Evolutionary conservation across 2,329 filamentous ascomycete species (phyloP).

Genomic region (Clarireedia hainanense): DNA sequence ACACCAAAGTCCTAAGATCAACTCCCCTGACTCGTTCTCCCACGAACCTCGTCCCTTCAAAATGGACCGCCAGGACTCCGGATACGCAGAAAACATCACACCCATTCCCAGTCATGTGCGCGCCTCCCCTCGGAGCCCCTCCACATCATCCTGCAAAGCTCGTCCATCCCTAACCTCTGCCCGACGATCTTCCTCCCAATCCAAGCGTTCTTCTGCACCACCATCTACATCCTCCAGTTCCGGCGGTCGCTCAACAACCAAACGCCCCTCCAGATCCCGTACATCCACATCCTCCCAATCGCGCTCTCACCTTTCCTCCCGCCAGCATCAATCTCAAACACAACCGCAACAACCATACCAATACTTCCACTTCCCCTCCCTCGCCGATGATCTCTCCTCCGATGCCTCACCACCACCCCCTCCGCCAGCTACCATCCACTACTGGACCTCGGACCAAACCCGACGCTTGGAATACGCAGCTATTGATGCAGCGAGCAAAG

Average conservation of each 20-base stretch:
- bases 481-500: conserved; percentile 54
- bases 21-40: neutral
- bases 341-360: conserved; percentile 13
- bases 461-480: conserved; percentile 57
- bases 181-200: conserved; percentile 16
- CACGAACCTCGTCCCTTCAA: conserved; percentile 13
- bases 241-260: conserved; percentile 9
- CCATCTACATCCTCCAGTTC: conserved; percentile 5
- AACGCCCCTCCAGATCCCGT: conserved; percentile 11
- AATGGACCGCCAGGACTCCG: conserved; percentile 26
- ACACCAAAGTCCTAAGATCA: conserved; percentile 14
- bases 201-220: conserved; percentile 8
- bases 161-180: conserved; percentile 12
- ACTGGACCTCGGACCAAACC: conserved; percentile 59
- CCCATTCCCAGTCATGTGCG: conserved; percentile 10
- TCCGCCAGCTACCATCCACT: conserved; percentile 53
- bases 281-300: neutral
- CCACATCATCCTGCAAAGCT: conserved; percentile 8
- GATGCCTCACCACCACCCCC: conserved; percentile 15
- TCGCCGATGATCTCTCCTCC: conserved; percentile 10
- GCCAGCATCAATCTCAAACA: conserved; percentile 5
- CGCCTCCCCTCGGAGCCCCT: conserved; percentile 10
- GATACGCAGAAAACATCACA: conserved; percentile 18
- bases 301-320: neutral
- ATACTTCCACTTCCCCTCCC: conserved; percentile 28